Conservation (phyloP, 768 basidiomycete genomes). For the Rickenella mellea region DNA sequence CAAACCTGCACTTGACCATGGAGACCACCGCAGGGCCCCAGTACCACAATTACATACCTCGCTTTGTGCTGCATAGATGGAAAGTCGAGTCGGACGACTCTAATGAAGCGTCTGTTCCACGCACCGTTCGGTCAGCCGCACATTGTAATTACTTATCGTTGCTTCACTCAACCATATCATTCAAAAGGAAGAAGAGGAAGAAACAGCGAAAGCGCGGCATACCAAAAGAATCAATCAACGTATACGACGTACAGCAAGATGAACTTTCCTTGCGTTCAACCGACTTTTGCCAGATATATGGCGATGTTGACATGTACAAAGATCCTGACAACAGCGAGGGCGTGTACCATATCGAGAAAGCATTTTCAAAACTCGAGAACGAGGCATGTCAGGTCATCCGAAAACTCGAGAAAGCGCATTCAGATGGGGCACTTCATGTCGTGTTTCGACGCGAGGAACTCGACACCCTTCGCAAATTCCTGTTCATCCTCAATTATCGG, state of each 20-base stretch:
- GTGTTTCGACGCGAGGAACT: neutral
- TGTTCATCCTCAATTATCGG: constrained; percentile 5
- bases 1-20: too few species aligned
- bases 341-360: constrained; percentile 3
- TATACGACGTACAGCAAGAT: neutral
- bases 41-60: constrained; percentile 5
- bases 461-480: constrained; percentile 5
- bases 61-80: constrained; percentile 4
- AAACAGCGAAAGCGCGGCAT: neutral
- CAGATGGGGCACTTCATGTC: neutral
- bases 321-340: neutral
- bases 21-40: too few species aligned
- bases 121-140: too few species aligned
- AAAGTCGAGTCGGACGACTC: neutral
- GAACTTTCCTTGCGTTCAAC: neutral
- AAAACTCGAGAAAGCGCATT: neutral
- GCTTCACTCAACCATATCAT: neutral
- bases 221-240: constrained; percentile 1
- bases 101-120: too few species aligned
- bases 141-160: too few species aligned
- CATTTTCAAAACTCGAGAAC: constrained; percentile 3
- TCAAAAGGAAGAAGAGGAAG: neutral
- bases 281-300: constrained; percentile 1
- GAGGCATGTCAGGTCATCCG: constrained; percentile 1
- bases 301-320: constrained; percentile 3